Conservation (phyloP, 495 filamentous ascomycete species). For the Xylaria sp. region DNA sequence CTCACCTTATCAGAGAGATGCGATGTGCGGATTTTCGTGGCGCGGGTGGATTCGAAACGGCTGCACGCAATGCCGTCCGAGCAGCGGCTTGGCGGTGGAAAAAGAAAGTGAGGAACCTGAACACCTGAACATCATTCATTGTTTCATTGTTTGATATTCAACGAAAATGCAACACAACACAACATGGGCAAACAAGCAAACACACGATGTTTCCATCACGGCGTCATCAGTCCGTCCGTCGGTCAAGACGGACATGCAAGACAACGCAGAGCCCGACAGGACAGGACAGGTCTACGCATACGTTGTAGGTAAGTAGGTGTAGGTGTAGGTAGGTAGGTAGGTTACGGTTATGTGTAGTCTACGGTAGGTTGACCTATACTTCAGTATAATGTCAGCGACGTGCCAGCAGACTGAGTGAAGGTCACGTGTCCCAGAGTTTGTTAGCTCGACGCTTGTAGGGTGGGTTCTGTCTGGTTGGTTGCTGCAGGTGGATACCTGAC, state of each 20-base stretch:
- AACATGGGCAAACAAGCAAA: conserved; percentile 21
- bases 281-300: too few relatives aligned
- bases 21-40: conserved; percentile 23
- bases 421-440: conserved; percentile 1
- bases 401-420: background rate
- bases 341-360: background rate
- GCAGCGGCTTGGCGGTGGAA: conserved; percentile 18
- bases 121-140: background rate
- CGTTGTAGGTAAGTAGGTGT: background rate
- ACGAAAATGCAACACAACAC: background rate
- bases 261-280: background rate
- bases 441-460: conserved; percentile 4
- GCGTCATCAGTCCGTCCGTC: conserved; percentile 2
- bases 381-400: background rate
- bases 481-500: background rate
- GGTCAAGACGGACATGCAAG: background rate
- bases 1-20: conserved; percentile 24
- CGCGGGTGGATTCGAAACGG: conserved; percentile 26
- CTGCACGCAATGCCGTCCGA: conserved; percentile 26
- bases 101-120: conserved; percentile 10
- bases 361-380: too few relatives aligned
- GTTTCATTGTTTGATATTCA: conserved; percentile 9
- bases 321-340: background rate
- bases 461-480: conserved; percentile 9
- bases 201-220: background rate